Conservation (phyloP, 768 basidiomycete genomes). For the Mrakia hoshinonis region DNA sequence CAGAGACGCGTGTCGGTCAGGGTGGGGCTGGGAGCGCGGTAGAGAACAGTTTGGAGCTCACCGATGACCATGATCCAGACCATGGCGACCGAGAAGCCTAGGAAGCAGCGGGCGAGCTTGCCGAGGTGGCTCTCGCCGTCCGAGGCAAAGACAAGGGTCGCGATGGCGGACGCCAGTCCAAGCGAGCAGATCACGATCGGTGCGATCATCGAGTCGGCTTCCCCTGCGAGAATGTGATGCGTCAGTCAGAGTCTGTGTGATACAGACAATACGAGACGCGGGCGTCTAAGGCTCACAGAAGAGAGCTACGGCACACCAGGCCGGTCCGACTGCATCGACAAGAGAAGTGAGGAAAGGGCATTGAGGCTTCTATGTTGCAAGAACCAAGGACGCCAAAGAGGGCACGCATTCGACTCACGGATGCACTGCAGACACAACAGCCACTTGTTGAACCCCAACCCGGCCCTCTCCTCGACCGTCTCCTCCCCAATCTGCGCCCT, state of each 20-base stretch:
- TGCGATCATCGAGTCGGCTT: background rate
- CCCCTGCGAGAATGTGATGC: background rate
- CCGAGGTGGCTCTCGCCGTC: slow-evolving; percentile 53
- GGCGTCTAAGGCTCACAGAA: no score
- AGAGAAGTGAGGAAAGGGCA: background rate
- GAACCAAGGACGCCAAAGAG: background rate
- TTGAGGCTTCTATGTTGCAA: background rate
- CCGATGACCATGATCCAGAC: slow-evolving; percentile 95
- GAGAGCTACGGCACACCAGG: slow-evolving; percentile 66
- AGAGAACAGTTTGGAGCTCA: slow-evolving; percentile 39
- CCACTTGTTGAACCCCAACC: slow-evolving; percentile 50
- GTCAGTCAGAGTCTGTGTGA: no score
- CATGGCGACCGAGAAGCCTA: slow-evolving; percentile 83
- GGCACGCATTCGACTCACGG: slow-evolving; percentile 8
- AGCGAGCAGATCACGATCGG: background rate
- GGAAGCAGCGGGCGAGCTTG: slow-evolving; percentile 66
- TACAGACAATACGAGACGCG: no score
- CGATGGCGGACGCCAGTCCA: background rate
- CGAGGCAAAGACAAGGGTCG: slow-evolving; percentile 47
- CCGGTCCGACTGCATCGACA: slow-evolving; percentile 52
- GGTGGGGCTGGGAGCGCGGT: background rate
- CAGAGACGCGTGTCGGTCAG: background rate
- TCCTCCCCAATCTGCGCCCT: slow-evolving; percentile 15
- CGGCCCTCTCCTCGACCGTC: background rate
- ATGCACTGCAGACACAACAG: slow-evolving; percentile 75